Evolutionary conservation across 306 rosid species (phyloP), one percentile per base, ranked within the genome.

Genomic region (Corylus heterophylla): DNA sequence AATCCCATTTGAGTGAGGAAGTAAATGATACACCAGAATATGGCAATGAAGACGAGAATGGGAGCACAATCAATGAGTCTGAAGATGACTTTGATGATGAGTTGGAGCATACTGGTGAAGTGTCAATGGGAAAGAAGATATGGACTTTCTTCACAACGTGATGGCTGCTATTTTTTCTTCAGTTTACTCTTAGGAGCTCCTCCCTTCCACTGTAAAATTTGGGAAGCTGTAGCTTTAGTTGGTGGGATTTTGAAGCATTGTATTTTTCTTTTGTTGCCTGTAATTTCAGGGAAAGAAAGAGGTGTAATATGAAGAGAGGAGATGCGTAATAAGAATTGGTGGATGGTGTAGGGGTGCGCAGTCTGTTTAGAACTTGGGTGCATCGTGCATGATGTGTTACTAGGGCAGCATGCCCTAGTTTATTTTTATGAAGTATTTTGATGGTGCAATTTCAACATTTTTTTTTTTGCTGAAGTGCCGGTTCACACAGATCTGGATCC

Each of bases 141-240:
- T 85, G 93, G 72, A 90, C 82, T 37, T 94, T 94, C 84, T 86
- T 92, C 22, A 89, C 96, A 52, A 83, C 98, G n/a, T 94, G 87
- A 88, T 71, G 80, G 69, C 76, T 66, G 45, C 77, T 78, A 72
- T 54, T 18, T 27, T 80, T 62, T 55, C 49, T 75, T 44, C 29
- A 9, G 51, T 42, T 42, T 29, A 68, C 51, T 68, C 29, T 68
- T 17, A n/a, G 51, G n/a, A 37, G 7, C 10, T 39, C 72, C 44
- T 31, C 27, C 10, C 9, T 11, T 2, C 16, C n/a, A 37, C 11
- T 59, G 66, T 59, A 59, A 59, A n/a, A 22, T 22, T 59, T 25
- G n/a, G 66, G 66, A 54, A 17, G 52, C 54, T 49, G 79, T 62
- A 68, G 59, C 83, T 58, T 79, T 45, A 68, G 45, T 59, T 49